Evolutionary conservation across 768 basidiomycete genomes (phyloP).

Genomic region (Leccinum subgranulosum): DNA sequence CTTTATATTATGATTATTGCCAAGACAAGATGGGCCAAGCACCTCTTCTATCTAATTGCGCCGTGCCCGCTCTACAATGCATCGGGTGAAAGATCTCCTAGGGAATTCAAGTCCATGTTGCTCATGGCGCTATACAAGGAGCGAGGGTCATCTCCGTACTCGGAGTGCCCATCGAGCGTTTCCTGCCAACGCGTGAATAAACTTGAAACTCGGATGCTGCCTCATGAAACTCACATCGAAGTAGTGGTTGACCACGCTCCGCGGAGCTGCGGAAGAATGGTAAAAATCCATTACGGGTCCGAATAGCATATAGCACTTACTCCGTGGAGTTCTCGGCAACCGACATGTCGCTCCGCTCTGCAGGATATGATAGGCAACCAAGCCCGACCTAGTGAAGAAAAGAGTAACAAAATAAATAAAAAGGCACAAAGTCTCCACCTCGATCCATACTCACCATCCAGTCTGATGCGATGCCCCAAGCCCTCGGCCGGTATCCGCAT

Average conservation of each 20-base stretch:
- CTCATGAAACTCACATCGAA: constrained; percentile 69
- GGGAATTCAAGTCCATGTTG: constrained; percentile 49
- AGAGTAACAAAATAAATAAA: background rate
- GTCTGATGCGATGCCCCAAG: constrained; percentile 98
- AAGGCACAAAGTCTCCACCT: background rate
- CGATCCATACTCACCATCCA: constrained; percentile 65
- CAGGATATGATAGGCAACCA: constrained; percentile 88
- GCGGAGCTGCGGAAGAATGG: constrained; percentile 57
- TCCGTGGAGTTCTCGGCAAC: constrained; percentile 90
- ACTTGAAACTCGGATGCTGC: background rate
- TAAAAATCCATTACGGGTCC: background rate
- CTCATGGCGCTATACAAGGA: constrained; percentile 63
- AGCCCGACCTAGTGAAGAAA: constrained; percentile 61
- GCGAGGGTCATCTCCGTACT: constrained; percentile 67
- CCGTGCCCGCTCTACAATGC: constrained; percentile 43
- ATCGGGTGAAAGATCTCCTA: constrained; percentile 71
- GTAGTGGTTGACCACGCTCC: constrained; percentile 85
- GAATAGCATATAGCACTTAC: constrained; percentile 44
- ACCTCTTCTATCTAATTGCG: background rate
- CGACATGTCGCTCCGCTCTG: constrained; percentile 89
- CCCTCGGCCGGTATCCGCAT: constrained; percentile 88
- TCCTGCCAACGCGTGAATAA: constrained; percentile 44
- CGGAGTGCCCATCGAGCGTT: constrained; percentile 68
- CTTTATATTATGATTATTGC: constrained; percentile 28
- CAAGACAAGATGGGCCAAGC: background rate